Evolutionary conservation across 306 rosid species (phyloP).

Genomic region (Lathyrus oleraceus): DNA sequence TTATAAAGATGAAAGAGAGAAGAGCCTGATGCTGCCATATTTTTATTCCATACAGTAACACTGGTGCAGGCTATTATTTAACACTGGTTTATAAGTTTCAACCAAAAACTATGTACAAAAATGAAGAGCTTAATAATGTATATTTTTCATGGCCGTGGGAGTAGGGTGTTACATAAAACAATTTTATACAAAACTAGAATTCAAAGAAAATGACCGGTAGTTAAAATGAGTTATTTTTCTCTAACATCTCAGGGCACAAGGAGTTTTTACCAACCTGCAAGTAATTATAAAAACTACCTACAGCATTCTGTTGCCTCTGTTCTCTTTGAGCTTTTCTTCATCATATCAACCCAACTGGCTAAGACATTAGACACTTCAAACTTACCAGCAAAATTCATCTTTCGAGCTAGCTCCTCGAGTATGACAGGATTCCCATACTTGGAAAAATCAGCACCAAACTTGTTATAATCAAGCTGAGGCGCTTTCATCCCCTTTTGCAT

Average conservation of each 20-base stretch:
- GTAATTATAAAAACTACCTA: constrained; percentile 37
- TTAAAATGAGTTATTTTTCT: not conserved
- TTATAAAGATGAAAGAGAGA: no score
- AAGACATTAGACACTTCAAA: constrained; percentile 73
- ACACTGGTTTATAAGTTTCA: constrained; percentile 22
- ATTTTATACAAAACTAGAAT: constrained; percentile 1
- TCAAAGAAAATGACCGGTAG: not conserved
- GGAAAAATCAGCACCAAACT: constrained; percentile 78
- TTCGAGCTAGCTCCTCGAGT: constrained; percentile 73
- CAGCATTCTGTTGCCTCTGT: constrained; percentile 38
- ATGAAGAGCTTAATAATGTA: not conserved
- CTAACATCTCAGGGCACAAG: constrained; percentile 8
- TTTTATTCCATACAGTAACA: no score
- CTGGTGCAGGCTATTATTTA: constrained; percentile 32
- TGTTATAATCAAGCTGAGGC: constrained; percentile 83
- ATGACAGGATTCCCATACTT: constrained; percentile 70
- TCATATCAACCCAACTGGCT: constrained; percentile 76
- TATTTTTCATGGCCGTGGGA: not conserved
- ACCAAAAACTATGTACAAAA: constrained; percentile 32
- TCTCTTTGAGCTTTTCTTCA: constrained; percentile 60
- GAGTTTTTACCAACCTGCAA: constrained; percentile 6
- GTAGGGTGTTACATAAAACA: not conserved
- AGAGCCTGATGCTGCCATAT: no score
- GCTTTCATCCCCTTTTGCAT: constrained; percentile 88
- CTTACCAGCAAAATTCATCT: constrained; percentile 76